Evolutionary conservation across 192 early-diverging fungal genomes (phyloP), one percentile per base, ranked within the genome.

Genomic region (Tieghemiomyces parasiticus): DNA sequence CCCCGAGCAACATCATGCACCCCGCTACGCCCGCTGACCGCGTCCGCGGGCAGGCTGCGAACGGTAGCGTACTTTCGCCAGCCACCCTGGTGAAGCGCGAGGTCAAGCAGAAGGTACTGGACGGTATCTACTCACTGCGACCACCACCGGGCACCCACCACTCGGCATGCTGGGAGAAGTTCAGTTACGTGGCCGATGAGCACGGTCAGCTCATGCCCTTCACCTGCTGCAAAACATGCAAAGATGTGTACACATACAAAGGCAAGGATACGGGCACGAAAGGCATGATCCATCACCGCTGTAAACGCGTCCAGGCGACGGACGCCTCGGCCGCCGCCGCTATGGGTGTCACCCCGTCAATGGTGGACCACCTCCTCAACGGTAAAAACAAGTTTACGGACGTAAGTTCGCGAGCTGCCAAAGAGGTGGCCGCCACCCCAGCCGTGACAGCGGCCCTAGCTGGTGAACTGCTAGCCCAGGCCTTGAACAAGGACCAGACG

Each of bases 211-310:
- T 56, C 20, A 35, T 56, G 34, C 54, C 54, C 32, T 56, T 33
- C 33, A 56, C 54, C 16, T 56, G 54, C 34, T 56, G 54, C 32
- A 56, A 56, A 34, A n/a, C 33, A 12, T 56, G 54, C 54, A 56
- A 56, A 19, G 54, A 56, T 24, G 54, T 56, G 32, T 56, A 56
- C 33, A 56, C 54, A 1, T 56, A 56, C 54, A 56, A 56, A 14
- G 54, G 54, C 32, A 56, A 56, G 33, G 54, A 56, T 19, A 56
- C 54, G 14, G 54, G 54, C 29, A 56, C 54, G 29, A 56, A 56
- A 24, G 54, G 54, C 24, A 56, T 56, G 54, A 56, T 56, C 32
- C 54, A 56, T 24, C 54, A 56, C 29, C 54, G 54, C 31, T 56
- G 54, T 29, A 56, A 56, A 29, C 54, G 54, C 3, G 10, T 34